Base-by-base conservation (phyloP, 2,329 filamentous ascomycete species). In the Penicillium rolfsii region DNA sequence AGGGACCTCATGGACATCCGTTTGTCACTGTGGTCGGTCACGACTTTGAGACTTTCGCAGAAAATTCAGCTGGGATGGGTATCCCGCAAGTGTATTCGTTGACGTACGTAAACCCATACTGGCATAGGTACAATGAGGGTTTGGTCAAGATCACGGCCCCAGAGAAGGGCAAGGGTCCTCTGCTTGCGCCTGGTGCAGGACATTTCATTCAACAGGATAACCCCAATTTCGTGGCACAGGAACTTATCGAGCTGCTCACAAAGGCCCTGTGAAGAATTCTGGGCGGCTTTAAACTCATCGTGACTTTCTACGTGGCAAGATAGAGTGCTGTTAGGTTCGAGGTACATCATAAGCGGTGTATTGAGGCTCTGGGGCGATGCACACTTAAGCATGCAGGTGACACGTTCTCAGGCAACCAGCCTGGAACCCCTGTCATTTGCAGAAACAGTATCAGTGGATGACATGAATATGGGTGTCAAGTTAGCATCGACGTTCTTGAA, bases 171-270 rank as follows among this genome's bases (percentile, higher is more conserved):
- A 79, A 78, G 43, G 81, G 81, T 0, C 80, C 79, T 1, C 66
- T 84, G 12, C 77, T 82, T 45, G 83, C 83, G 0, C 73, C 76
- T 7, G 76, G 77, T 0, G 83, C 82, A 36, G 83, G 83, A 0
- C 83, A 86, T 70, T 85, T 86, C 59, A 80, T 87, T 26, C 85
- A 87, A 64, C 76, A 73, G 38, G 84, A 86, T 61, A 79, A 82
- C 30, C 84, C 85, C 3, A 72, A 60, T 0, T 76, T 82, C 59
- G 82, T 84, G 6, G 76, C 74, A 0, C 22, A 77, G 60, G 43
- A 74, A 50, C 49, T 73, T 8, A 38, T 60, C 54, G 63, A 65
- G 16, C 55, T 74, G 22, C 16, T 72, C 11, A 53, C 57, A 11
- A 70, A 66, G 58, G 55, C 48, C 5, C 16, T 50, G 16, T 50